Base-by-base conservation (phyloP, 2,329 filamentous ascomycete species). In the Cytospora piceicola region DNA sequence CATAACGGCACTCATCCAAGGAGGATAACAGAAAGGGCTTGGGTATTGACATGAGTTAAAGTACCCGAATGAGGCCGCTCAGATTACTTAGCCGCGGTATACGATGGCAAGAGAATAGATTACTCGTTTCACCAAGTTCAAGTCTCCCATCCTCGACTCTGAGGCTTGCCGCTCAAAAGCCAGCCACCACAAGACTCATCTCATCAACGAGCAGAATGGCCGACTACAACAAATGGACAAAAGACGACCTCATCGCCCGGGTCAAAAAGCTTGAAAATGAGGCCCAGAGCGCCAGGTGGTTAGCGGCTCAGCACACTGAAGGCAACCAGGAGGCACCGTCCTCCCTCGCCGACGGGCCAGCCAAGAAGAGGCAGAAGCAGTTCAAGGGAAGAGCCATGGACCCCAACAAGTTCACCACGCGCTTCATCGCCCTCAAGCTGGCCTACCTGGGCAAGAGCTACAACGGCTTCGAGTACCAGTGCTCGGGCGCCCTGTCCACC, bases 401-500 rank as follows among this genome's bases (percentile, higher is more conserved):
- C 75, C 88, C 92, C 0, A 88, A 88, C 17, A 90, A 88, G 74
- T 97, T 97, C 77, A 85, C 87, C 42, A 96, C 93, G 1, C 88
- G 95, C 56, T 88, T 90, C 67, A 91, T 99, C 69, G 95, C 94
- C 9, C 81, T 99, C 66, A 98, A 97, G 77, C 88, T 99, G 69
- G 94, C 95, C 49, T 99, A 99, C 76, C 80, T 98, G 42, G 95
- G 95, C 56, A 91, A 92, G 75, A 86, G 87, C 63, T 99, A 98
- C 77, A 94, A 95, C 77, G 95, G 95, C 1, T 96, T 93, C 76
- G 95, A 99, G 80, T 92, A 94, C 77, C 90, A 94, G 73, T 84
- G 85, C 67, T 88, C 88, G 70, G 90, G 90, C 67, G 79, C 87
- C 4, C 76, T 92, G 68, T 89, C 94, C 6, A 94, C 93, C 0